Evolutionary conservation across 2,329 filamentous ascomycete genomes (phyloP).

Genomic region (Periconia sp.): DNA sequence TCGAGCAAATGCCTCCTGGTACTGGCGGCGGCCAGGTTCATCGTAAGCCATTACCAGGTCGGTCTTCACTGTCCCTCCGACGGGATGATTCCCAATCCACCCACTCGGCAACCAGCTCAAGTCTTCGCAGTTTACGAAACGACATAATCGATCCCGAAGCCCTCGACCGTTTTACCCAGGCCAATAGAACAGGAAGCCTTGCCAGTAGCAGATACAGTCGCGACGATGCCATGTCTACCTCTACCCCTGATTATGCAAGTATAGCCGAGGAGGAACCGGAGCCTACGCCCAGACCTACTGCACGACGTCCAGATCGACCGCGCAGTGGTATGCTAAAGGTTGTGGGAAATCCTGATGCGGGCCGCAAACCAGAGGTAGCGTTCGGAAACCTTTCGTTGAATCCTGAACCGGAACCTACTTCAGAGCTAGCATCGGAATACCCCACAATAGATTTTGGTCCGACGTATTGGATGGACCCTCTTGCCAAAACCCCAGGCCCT

Average conservation of each 20-base stretch:
- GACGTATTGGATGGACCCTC: constrained; percentile 69
- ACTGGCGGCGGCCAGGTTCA: constrained; percentile 28
- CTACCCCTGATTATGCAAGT: constrained; percentile 78
- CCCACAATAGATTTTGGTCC: constrained; percentile 84
- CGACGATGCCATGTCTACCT: constrained; percentile 63
- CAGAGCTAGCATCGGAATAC: constrained; percentile 54
- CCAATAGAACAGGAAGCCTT: constrained; percentile 36
- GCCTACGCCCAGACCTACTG: constrained; percentile 39
- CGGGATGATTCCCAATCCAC: constrained; percentile 37
- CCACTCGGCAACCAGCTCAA: constrained; percentile 44
- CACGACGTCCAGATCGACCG: constrained; percentile 66
- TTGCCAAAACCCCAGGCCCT: constrained; percentile 57
- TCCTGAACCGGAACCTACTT: constrained; percentile 14
- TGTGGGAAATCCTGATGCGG: constrained; percentile 61
- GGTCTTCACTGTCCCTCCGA: constrained; percentile 41
- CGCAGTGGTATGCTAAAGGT: constrained; percentile 80
- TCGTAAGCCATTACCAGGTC: constrained; percentile 47
- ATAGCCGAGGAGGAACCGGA: constrained; percentile 47
- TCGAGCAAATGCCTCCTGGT: constrained; percentile 27
- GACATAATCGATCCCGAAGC: constrained; percentile 49
- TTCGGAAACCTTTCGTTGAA: constrained; percentile 52
- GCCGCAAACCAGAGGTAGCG: constrained; percentile 45
- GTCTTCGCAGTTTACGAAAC: constrained; percentile 47
- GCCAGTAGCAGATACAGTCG: constrained; percentile 61
- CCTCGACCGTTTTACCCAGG: constrained; percentile 43